Percentiles rank a stretch among this genome's conserved stretches.
phyloP scores from a whole-genome alignment of 768 basidiomycete genomes.

The Suillus hirtellus region DNA sequence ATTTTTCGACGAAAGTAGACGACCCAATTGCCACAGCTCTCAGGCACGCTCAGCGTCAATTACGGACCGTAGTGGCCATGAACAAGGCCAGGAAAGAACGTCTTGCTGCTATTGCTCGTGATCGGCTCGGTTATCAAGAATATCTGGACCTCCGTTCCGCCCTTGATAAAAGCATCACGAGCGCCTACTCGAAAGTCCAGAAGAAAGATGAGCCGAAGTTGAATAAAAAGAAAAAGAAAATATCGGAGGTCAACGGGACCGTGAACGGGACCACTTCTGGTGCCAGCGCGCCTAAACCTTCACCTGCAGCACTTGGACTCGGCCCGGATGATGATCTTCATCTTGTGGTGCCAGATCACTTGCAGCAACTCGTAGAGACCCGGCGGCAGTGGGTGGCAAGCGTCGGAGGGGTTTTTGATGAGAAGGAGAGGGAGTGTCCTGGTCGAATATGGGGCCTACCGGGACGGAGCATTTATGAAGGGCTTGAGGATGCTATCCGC shows the following conservation, averaged over 20 bases:
- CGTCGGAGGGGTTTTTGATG: slow-evolving; percentile 74
- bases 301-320: slow-evolving; percentile 71
- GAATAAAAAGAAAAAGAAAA: slow-evolving; percentile 74
- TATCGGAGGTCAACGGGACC: slow-evolving; percentile 33
- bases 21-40: slow-evolving; percentile 93
- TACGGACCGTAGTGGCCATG: slow-evolving; percentile 71
- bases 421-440: slow-evolving; percentile 63
- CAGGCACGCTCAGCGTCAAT: slow-evolving; percentile 81
- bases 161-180: slow-evolving; percentile 82
- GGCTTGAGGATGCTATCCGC: slow-evolving; percentile 65
- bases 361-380: slow-evolving; percentile 72
- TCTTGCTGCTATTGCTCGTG: slow-evolving; percentile 73
- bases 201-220: slow-evolving; percentile 78
- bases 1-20: slow-evolving; percentile 79
- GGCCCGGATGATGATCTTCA: slow-evolving; percentile 65
- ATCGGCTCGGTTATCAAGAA: slow-evolving; percentile 89
- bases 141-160: slow-evolving; percentile 83
- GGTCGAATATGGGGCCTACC: slow-evolving; percentile 83
- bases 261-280: slow-evolving; percentile 32
- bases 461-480: slow-evolving; percentile 70
- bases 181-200: slow-evolving; percentile 75
- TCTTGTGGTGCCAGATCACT: slow-evolving; percentile 63
- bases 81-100: slow-evolving; percentile 84
- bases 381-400: slow-evolving; percentile 76
- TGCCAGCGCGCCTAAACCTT: slow-evolving; percentile 50